Evolutionary conservation across 164 flowering plant species (phyloP).

Genomic region (Santalum album): DNA sequence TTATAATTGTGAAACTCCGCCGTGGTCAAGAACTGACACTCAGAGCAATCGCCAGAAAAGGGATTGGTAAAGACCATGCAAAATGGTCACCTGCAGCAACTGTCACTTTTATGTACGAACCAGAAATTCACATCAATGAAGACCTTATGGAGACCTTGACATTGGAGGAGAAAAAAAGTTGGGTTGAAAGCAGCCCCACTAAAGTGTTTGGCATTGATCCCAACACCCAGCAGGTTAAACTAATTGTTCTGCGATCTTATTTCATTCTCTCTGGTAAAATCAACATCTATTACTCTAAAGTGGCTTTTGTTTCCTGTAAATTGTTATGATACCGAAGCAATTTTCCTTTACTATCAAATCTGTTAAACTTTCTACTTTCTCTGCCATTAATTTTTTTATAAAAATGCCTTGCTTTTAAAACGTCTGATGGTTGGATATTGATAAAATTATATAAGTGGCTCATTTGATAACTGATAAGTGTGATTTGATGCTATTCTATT

Average conservation of each 20-base stretch:
- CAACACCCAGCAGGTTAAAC: slow-evolving; percentile 53
- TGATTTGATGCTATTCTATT: too few relatives aligned
- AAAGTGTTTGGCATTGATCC: slow-evolving; percentile 85
- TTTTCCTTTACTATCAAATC: too few relatives aligned
- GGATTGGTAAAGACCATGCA: slow-evolving; percentile 95
- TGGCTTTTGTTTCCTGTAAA: too few relatives aligned
- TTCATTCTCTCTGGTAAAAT: background rate
- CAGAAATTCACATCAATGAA: slow-evolving; percentile 79
- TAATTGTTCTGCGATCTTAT: background rate
- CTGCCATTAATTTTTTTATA: too few relatives aligned
- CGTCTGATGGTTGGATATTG: too few relatives aligned
- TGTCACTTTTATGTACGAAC: slow-evolving; percentile 95
- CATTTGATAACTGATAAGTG: too few relatives aligned
- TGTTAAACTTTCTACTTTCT: too few relatives aligned
- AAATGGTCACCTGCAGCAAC: slow-evolving; percentile 99
- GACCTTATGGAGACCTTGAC: slow-evolving; percentile 77
- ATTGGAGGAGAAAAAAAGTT: slow-evolving; percentile 61
- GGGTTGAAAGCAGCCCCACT: slow-evolving; percentile 87
- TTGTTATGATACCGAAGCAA: background rate
- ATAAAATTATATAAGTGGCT: too few relatives aligned
- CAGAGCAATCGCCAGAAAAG: slow-evolving; percentile 94
- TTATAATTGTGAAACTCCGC: slow-evolving; percentile 87
- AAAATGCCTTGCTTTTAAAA: too few relatives aligned
- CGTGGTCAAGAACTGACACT: slow-evolving; percentile 88
- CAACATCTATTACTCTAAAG: too few relatives aligned